Evolutionary conservation across 202 grass and related monocot species (phyloP), one percentile per base, ranked within the genome.

Genomic region (Schoenoplectus triqueter): DNA sequence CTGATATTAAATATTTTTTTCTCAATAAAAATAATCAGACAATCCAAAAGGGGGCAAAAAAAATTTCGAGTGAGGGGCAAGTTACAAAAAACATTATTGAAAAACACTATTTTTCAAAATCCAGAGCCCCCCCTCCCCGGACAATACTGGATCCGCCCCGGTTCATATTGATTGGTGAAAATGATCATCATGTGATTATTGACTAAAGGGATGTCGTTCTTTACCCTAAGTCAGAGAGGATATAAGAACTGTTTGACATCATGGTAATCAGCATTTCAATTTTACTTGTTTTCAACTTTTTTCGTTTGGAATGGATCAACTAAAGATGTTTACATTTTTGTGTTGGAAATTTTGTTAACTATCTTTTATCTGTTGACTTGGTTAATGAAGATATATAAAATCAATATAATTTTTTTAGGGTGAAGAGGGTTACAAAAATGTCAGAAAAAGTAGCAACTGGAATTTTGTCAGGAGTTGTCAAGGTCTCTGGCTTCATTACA

Each of bases 371-470:
- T 54, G 22, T 11, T 66, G 47, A 46, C 13, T 79, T 61, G 31
- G 15, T 79, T 55, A 10, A 44, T 61, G 13, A 31, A 39, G 10
- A 79, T 18, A 54, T 47, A 54, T 7, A 13, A 84, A 78, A 72
- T 46, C 0, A 10, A 85, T 44, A 63, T 2, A 62, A 11, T 49
- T 64, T 88, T 19, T 10, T 18, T 89, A 97, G 90, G 89, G 90
- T 81, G 39, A 92, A 91, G 89, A 91, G 69, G 66, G 82, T 97
- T 84, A 97, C 92, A 54, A 80, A 85, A 89, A 97, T 97, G 83
- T 90, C 92, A 22, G 89, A 94, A 67, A 97, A 92, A 77, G 90
- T 94, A 61, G 95, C 92, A 52, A 89, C 66, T 68, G 95, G 92
- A 57, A 88, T 94, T 45, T 19, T 97, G 15, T 94, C 87, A 15